Conservation (phyloP, 805 yeast genomes). For the Starmerella tilneyi region DNA sequence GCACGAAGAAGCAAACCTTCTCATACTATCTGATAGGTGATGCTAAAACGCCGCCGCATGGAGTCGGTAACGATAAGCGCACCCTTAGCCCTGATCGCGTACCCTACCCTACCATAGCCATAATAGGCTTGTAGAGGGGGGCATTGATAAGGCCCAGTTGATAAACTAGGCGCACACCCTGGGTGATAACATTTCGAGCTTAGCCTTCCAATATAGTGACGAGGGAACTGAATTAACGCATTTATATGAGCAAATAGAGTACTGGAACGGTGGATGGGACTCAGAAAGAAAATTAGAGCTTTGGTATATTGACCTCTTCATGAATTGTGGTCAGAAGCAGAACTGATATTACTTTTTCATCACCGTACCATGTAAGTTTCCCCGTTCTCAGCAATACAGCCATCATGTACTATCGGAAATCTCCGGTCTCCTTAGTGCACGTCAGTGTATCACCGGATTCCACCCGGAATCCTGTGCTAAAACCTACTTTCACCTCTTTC, state of each 20-base stretch:
- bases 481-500: too few species aligned
- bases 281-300: slow-evolving; percentile 28
- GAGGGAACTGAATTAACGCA: too few species aligned
- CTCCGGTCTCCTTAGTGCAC: background rate
- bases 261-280: background rate
- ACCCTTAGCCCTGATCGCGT: background rate
- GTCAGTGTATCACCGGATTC: slow-evolving; percentile 4
- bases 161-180: too few species aligned
- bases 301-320: slow-evolving; percentile 26
- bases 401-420: too few species aligned
- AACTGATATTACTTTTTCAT: slow-evolving; percentile 27
- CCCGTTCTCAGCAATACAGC: background rate
- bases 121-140: too few species aligned
- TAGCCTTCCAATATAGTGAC: too few species aligned
- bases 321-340: slow-evolving; percentile 28
- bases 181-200: too few species aligned
- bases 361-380: slow-evolving; percentile 14
- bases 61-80: slow-evolving; percentile 4
- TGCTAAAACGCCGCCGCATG: background rate
- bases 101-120: background rate
- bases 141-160: too few species aligned
- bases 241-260: too few species aligned
- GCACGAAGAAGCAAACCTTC: background rate
- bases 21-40: too few species aligned
- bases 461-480: slow-evolving; percentile 13